phyloP scores from a whole-genome alignment of 768 basidiomycete genomes.

The Trametes coccinea region DNA sequence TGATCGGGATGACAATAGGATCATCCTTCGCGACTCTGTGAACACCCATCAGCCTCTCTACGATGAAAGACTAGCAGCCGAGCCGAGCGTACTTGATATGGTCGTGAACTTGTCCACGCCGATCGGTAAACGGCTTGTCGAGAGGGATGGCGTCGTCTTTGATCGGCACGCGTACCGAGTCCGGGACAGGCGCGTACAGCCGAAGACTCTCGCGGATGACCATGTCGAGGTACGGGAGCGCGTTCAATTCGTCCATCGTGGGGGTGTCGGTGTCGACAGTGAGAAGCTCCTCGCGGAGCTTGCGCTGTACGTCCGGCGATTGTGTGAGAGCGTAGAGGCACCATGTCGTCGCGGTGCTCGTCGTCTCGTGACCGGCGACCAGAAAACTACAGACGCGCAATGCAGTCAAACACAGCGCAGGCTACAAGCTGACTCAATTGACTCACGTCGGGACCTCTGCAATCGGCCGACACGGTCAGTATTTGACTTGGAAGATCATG shows the following conservation, averaged over 20 bases:
- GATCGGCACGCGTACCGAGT: slow-evolving; percentile 47
- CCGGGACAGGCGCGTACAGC: slow-evolving; percentile 51
- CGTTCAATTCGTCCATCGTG: slow-evolving; percentile 67
- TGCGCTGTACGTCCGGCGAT: slow-evolving; percentile 37
- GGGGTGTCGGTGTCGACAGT: slow-evolving; percentile 47
- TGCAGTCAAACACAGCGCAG: slow-evolving; percentile 23
- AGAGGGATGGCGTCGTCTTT: slow-evolving; percentile 55
- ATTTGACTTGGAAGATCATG: no score
- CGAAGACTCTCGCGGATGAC: slow-evolving; percentile 62
- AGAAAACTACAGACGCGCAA: slow-evolving; percentile 45
- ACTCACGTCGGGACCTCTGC: slow-evolving; percentile 28
- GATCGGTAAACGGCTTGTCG: slow-evolving; percentile 29
- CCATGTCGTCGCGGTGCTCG: slow-evolving; percentile 38
- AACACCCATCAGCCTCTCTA: not conserved
- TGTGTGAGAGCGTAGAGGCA: slow-evolving; percentile 42
- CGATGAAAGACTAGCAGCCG: no score
- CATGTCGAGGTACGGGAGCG: slow-evolving; percentile 67
- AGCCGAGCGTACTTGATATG: slow-evolving; percentile 30
- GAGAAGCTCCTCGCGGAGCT: slow-evolving; percentile 42
- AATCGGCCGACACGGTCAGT: not conserved
- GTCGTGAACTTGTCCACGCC: slow-evolving; percentile 16
- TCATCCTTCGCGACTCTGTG: slow-evolving; percentile 29
- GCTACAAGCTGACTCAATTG: not conserved
- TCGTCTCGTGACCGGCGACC: slow-evolving; percentile 46
- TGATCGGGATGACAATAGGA: slow-evolving; percentile 49